A percentile compares a stretch with the other conserved stretches of the same genome.
These are phyloP conservation scores for Diaporthe citri DNA, from an alignment of 2,329 filamentous ascomycete species.

Conservation along the genomic window DNA sequence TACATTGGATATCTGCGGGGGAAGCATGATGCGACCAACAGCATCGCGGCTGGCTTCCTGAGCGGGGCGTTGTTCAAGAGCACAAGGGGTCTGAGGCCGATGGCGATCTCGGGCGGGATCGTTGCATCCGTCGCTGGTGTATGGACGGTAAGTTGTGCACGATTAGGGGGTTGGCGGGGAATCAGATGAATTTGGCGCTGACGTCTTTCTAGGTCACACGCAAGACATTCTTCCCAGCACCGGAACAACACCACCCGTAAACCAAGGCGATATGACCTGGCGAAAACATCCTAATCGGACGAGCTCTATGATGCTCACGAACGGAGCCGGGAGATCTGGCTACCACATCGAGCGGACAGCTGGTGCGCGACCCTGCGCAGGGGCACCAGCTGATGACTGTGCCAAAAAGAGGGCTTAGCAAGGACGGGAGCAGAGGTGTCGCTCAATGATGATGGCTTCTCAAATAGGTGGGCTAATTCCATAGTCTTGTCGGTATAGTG, in stretches of 20 bases:
- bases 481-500: constrained; percentile 38
- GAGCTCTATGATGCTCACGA: constrained; percentile 1
- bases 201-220: constrained; percentile 42
- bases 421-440: neutral
- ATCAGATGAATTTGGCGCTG: neutral
- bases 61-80: constrained; percentile 98
- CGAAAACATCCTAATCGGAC: neutral
- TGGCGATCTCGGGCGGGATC: constrained; percentile 93
- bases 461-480: constrained; percentile 43
- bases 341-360: neutral
- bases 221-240: constrained; percentile 45
- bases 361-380: neutral
- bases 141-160: constrained; percentile 82
- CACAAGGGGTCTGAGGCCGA: constrained; percentile 88
- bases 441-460: constrained; percentile 32
- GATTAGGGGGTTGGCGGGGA: too few species aligned
- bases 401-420: neutral
- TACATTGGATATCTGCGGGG: constrained; percentile 82
- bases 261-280: neutral
- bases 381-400: neutral
- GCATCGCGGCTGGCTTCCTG: constrained; percentile 84
- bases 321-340: neutral
- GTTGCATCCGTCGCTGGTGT: constrained; percentile 86
- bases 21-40: constrained; percentile 92
- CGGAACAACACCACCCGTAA: constrained; percentile 19